These are phyloP conservation scores for Skeletonema potamos DNA, from an alignment of 108 stramenopile genomes.

Conservation along the genomic window DNA sequence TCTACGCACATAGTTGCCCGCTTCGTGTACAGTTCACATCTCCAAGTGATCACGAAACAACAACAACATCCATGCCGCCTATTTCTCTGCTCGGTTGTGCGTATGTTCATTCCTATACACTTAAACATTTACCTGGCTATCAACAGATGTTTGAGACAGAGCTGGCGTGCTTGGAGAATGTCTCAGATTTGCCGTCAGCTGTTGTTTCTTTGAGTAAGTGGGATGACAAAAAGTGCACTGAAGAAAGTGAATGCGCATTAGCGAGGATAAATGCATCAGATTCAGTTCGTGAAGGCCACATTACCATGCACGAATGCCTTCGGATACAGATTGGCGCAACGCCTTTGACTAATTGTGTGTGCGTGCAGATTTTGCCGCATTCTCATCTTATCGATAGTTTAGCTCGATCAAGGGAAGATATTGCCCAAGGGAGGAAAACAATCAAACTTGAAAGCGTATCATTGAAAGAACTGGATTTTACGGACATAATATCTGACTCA, in stretches of 20 bases:
- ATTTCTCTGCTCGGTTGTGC: neutral
- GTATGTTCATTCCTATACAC: constrained; percentile 15
- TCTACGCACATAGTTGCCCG: constrained; percentile 1
- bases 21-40: neutral
- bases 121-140: constrained; percentile 36
- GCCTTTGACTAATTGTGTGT: constrained; percentile 28
- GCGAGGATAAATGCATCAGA: constrained; percentile 23
- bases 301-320: constrained; percentile 25
- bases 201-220: constrained; percentile 16
- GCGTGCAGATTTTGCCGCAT: constrained; percentile 29
- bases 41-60: neutral
- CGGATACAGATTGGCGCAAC: constrained; percentile 34
- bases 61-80: neutral
- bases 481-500: neutral
- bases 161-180: neutral
- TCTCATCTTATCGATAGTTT: constrained; percentile 19
- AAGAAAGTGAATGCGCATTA: constrained; percentile 11
- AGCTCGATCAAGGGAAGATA: neutral
- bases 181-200: neutral
- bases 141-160: constrained; percentile 14
- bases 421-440: neutral
- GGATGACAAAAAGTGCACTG: neutral
- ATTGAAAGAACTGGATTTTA: neutral
- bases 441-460: neutral
- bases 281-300: constrained; percentile 19